A percentile compares a stretch with the other conserved stretches of the same genome.
These are phyloP conservation scores for Alternaria sp. DNA, from an alignment of 2,329 filamentous ascomycete genomes.

Conservation along the genomic window DNA sequence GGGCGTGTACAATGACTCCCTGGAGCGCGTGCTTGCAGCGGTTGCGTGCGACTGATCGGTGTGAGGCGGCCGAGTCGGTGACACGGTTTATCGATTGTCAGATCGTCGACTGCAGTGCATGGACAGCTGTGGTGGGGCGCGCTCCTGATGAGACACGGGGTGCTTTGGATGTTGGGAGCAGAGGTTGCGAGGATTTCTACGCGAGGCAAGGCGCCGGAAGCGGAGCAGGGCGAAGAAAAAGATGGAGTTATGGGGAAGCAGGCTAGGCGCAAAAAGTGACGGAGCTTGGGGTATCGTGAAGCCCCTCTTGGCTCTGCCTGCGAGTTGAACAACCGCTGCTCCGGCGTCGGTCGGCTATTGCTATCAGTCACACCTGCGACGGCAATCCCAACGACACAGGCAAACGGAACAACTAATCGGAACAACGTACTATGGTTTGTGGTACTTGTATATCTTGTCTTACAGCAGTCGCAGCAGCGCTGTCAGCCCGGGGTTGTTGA, in stretches of 20 bases:
- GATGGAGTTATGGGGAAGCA: slow-evolving; percentile 9
- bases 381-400: not conserved
- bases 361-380: not conserved
- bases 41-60: slow-evolving; percentile 8
- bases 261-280: slow-evolving; percentile 15
- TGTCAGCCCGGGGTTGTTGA: slow-evolving; percentile 39
- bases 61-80: slow-evolving; percentile 9
- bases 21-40: slow-evolving; percentile 1
- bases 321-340: slow-evolving; percentile 1
- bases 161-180: not conserved
- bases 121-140: slow-evolving; percentile 15
- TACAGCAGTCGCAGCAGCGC: slow-evolving; percentile 20
- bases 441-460: not conserved
- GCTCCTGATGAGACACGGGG: slow-evolving; percentile 1
- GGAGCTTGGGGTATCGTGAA: slow-evolving; percentile 13
- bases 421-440: not conserved
- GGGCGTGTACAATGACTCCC: not conserved
- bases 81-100: slow-evolving; percentile 7
- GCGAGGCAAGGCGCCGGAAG: not conserved
- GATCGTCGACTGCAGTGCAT: slow-evolving; percentile 12
- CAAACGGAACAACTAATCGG: not conserved
- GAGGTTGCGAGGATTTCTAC: not conserved
- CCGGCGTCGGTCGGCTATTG: not conserved
- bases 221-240: slow-evolving; percentile 4
- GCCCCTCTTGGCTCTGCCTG: slow-evolving; percentile 9